These are phyloP conservation scores for Mycena belliarum DNA, from an alignment of 768 basidiomycete genomes.

Conservation along the genomic window DNA sequence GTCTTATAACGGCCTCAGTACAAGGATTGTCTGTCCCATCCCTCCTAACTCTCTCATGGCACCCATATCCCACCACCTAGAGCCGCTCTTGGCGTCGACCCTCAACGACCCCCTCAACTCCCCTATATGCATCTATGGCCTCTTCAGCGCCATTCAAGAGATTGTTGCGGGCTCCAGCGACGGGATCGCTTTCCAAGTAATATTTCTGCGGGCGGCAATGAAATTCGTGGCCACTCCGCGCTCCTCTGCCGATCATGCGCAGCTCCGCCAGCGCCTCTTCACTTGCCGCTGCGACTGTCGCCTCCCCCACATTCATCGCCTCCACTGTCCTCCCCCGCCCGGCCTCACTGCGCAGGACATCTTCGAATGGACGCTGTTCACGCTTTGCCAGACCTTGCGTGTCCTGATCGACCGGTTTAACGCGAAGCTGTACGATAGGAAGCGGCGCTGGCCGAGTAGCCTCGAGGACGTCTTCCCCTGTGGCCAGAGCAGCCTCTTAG, in stretches of 20 bases:
- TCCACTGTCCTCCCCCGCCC: background rate
- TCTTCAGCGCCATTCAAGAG: background rate
- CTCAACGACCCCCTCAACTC: background rate
- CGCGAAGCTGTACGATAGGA: background rate
- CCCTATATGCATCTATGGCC: background rate
- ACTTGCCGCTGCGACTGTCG: background rate
- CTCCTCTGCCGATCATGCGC: background rate
- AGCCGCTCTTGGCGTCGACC: background rate
- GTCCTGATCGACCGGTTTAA: background rate
- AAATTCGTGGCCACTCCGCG: constrained; percentile 4
- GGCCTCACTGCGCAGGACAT: background rate
- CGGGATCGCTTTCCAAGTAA: background rate
- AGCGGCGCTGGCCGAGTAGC: background rate
- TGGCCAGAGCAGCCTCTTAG: background rate
- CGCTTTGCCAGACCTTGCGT: background rate
- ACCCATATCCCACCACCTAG: background rate
- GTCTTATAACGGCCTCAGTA: background rate
- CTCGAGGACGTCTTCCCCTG: background rate
- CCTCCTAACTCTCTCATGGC: background rate
- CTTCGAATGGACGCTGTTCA: background rate
- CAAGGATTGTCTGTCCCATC: background rate
- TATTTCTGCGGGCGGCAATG: constrained; percentile 2
- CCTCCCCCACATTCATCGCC: background rate
- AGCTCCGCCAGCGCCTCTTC: background rate
- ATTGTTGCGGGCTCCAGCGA: background rate